Evolutionary conservation across 1,284 basidiomycete genomes (phyloP).

Genomic region (Fistulina hepatica): DNA sequence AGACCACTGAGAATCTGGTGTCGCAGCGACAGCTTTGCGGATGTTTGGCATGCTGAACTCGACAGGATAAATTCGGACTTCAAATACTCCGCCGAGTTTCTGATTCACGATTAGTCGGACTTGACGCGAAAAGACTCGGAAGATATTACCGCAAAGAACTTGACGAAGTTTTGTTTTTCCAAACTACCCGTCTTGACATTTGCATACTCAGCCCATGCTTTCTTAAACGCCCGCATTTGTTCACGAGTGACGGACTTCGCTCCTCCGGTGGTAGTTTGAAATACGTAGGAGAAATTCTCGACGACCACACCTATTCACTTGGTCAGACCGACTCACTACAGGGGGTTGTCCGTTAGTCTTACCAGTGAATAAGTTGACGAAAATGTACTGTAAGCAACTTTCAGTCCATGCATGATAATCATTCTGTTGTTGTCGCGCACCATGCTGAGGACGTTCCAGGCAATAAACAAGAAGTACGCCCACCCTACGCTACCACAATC

Average conservation of each 20-base stretch:
- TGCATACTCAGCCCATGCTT: slow-evolving; percentile 84
- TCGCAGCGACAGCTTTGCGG: slow-evolving; percentile 34
- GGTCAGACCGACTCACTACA: neutral
- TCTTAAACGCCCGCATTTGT: slow-evolving; percentile 90
- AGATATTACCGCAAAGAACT: slow-evolving; percentile 72
- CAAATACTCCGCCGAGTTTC: slow-evolving; percentile 75
- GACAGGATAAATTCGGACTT: slow-evolving; percentile 72
- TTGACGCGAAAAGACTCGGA: neutral
- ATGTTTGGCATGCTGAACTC: slow-evolving; percentile 57
- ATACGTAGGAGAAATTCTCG: slow-evolving; percentile 94
- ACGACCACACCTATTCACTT: slow-evolving; percentile 70
- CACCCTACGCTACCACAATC: slow-evolving; percentile 87
- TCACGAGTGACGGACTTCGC: slow-evolving; percentile 77
- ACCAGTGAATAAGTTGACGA: slow-evolving; percentile 93
- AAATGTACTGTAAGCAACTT: slow-evolving; percentile 61
- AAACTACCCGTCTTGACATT: slow-evolving; percentile 74
- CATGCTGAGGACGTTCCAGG: slow-evolving; percentile 97
- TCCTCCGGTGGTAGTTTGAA: slow-evolving; percentile 76
- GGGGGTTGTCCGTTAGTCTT: slow-evolving; percentile 5
- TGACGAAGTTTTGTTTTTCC: slow-evolving; percentile 58
- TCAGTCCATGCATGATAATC: slow-evolving; percentile 5
- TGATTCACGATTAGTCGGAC: slow-evolving; percentile 22
- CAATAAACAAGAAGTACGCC: slow-evolving; percentile 85
- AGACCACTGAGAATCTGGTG: slow-evolving; percentile 21
- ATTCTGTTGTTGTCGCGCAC: slow-evolving; percentile 32